Conservation (phyloP, 345 rosid genomes). For the Schrenkiella parvula region DNA sequence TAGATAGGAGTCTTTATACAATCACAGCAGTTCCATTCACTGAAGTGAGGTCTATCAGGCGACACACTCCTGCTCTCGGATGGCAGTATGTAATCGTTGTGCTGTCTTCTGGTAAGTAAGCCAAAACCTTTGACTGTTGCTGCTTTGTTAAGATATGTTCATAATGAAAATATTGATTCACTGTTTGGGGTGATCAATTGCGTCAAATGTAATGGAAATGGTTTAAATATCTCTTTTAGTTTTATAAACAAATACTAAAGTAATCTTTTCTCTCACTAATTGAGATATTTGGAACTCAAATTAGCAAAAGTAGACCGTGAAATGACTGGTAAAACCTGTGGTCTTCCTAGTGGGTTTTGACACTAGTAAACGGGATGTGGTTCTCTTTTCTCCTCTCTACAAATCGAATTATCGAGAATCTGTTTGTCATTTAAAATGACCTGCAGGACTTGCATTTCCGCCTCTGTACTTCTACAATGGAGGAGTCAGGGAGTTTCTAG, state of each 20-base stretch:
- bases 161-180: background rate
- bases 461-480: conserved; percentile 94
- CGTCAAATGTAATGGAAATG: background rate
- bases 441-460: conserved; percentile 86
- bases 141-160: background rate
- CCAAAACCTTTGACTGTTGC: background rate
- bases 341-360: background rate
- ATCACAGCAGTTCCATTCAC: conserved; percentile 72
- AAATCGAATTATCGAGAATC: background rate
- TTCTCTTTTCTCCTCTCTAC: background rate
- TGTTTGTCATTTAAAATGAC: background rate
- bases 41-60: conserved; percentile 76
- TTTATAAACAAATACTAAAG: background rate
- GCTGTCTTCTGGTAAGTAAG: conserved; percentile 68
- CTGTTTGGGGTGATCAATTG: background rate
- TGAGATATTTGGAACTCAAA: background rate
- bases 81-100: conserved; percentile 95
- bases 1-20: conserved; percentile 87
- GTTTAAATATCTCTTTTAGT: background rate
- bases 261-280: background rate
- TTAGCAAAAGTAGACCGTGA: background rate
- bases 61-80: conserved; percentile 89
- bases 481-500: conserved; percentile 86
- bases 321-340: background rate
- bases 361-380: background rate